Percentiles rank a stretch among this genome's conserved stretches.
Evolutionary conservation across 1,139 yeast species (phyloP).

Genomic region (Suhomyces panamericanus): DNA sequence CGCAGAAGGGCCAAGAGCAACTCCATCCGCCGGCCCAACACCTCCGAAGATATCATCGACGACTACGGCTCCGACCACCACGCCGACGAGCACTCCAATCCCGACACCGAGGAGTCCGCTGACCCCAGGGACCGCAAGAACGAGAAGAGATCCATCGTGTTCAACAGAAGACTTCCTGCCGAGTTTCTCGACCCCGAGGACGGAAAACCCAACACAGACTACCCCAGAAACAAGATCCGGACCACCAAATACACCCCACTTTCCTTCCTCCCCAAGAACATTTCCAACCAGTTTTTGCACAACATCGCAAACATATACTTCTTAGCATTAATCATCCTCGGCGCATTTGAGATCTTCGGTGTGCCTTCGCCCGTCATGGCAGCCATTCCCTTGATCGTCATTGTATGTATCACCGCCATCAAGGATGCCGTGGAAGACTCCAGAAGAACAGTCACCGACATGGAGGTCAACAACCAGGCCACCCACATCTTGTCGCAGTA

Average conservation of each 20-base stretch:
- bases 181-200: conserved; percentile 53
- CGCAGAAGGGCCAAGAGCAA: conserved; percentile 7
- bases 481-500: conserved; percentile 43
- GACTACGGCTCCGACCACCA: conserved; percentile 21
- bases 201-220: conserved; percentile 31
- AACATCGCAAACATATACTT: conserved; percentile 60
- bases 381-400: conserved; percentile 60
- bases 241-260: conserved; percentile 62
- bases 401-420: conserved; percentile 53
- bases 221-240: conserved; percentile 57
- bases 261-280: conserved; percentile 54
- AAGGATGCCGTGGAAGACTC: conserved; percentile 62
- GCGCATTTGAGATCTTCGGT: conserved; percentile 56
- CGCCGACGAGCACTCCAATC: conserved; percentile 18
- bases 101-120: conserved; percentile 25
- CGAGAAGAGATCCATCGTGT: conserved; percentile 56
- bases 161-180: conserved; percentile 69
- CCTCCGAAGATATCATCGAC: conserved; percentile 30
- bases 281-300: conserved; percentile 47
- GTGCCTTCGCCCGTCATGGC: conserved; percentile 57
- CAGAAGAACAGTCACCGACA: conserved; percentile 52
- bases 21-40: conserved; percentile 26
- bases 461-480: conserved; percentile 53
- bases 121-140: conserved; percentile 45
- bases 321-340: conserved; percentile 50